Percentiles rank a stretch among this genome's conserved stretches.
These are phyloP conservation scores for Crucibulum laeve DNA, from an alignment of 768 basidiomycete species.

Conservation along the genomic window DNA sequence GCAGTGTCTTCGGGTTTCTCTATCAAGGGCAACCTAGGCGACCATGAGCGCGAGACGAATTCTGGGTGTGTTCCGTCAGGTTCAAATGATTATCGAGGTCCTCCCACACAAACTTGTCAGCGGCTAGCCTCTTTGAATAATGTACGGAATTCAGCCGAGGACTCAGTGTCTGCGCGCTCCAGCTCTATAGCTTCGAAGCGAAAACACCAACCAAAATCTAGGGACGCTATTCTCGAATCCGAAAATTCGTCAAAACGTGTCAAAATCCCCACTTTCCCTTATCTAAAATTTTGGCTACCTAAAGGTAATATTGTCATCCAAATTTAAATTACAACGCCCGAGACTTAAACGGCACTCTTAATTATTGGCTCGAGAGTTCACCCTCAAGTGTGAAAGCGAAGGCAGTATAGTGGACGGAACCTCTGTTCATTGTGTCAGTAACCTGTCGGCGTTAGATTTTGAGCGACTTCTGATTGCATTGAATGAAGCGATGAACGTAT, in stretches of 20 bases:
- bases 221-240: too few relatives aligned
- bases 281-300: slow-evolving; percentile 1
- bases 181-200: too few relatives aligned
- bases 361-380: neutral
- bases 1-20: too few relatives aligned
- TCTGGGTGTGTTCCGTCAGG: too few relatives aligned
- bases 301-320: slow-evolving; percentile 1
- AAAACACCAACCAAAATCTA: too few relatives aligned
- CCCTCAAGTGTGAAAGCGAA: neutral
- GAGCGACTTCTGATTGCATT: neutral
- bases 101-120: too few relatives aligned
- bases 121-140: too few relatives aligned
- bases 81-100: too few relatives aligned
- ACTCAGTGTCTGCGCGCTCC: too few relatives aligned
- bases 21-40: too few relatives aligned
- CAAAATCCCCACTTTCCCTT: neutral
- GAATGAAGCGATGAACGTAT: neutral
- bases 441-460: neutral
- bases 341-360: neutral
- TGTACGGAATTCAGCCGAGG: too few relatives aligned
- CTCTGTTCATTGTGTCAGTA: neutral
- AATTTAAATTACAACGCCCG: neutral
- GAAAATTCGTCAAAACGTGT: neutral
- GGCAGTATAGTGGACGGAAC: neutral
- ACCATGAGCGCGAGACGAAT: too few relatives aligned